Conservation (phyloP, 495 filamentous ascomycete genomes). For the Hyaloscypha bicolor region DNA sequence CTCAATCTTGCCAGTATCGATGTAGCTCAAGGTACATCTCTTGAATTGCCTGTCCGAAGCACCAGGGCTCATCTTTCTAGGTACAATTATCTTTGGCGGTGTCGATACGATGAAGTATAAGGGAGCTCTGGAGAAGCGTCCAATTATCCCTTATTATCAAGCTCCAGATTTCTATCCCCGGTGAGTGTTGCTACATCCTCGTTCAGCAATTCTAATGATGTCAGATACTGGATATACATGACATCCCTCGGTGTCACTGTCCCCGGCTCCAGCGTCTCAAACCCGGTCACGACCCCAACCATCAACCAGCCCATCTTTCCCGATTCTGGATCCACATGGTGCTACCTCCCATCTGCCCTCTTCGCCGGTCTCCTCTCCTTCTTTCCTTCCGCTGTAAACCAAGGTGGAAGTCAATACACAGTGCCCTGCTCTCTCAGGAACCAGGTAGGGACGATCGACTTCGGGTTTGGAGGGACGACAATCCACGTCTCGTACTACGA, state of each 20-base stretch:
- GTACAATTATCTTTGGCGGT: conserved; percentile 32
- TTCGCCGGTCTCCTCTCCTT: conserved; percentile 6
- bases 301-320: conserved; percentile 15
- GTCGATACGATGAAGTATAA: conserved; percentile 19
- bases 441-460: conserved; percentile 14
- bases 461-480: conserved; percentile 17
- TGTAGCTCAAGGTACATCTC: conserved; percentile 3
- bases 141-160: conserved; percentile 17
- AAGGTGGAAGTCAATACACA: neutral
- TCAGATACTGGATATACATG: conserved; percentile 28
- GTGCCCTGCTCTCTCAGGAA: conserved; percentile 4
- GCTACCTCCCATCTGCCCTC: conserved; percentile 7
- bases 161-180: conserved; percentile 22
- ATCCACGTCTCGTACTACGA: conserved; percentile 20
- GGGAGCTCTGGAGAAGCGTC: conserved; percentile 12
- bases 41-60: neutral
- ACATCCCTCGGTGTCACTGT: conserved; percentile 12
- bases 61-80: neutral
- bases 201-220: conserved; percentile 1
- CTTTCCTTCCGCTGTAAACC: conserved; percentile 8
- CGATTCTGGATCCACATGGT: conserved; percentile 19
- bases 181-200: conserved; percentile 1
- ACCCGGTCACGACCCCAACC: neutral
- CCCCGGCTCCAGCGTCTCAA: conserved; percentile 5
- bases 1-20: conserved; percentile 10